Base-by-base conservation (phyloP, 2,329 filamentous ascomycete genomes). In the Metarhizium robertsii region DNA sequence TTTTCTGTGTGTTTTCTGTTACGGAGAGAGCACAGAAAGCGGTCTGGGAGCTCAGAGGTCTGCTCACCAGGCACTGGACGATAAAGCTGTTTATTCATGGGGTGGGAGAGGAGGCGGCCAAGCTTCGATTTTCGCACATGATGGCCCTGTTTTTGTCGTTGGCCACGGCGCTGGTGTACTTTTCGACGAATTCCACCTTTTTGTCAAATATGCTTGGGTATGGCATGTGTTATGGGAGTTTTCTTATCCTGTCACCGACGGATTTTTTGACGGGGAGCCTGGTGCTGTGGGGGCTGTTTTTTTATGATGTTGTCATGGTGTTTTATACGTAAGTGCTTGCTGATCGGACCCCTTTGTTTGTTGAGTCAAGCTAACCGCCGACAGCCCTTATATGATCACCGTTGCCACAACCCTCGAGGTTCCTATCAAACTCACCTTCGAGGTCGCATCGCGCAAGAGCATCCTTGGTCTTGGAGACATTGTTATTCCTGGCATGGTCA, bases 391-490 rank as follows among this genome's bases (percentile, higher is more conserved):
- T 67, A 94, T 94, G 89, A 78, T 92, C 6, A 89, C 87, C 0
- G 89, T 99, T 8, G 94, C 92, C 13, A 95, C 87, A 7, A 87
- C 86, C 45, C 76, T 99, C 30, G 92, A 99, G 61, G 88, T 92
- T 0, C 94, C 92, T 0, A 94, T 96, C 69, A 97, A 96, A 68
- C 81, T 99, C 7, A 79, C 94, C 5, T 95, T 96, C 59, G 69
- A 76, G 25, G 73, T 76, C 2, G 85, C 88, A 2, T 79, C 80
- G n/a, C 84, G 86, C 29, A 73, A 76, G 32, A 82, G 89, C 53
- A 95, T 97, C 80, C 84, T 99, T 7, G 92, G 92, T 0, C 79
- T 97, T 0, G 92, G 92, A n/a, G 92, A 99, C 66, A 88, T 99
- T 56, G 88, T 96, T 1, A 78, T 99, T 3, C 92, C 92, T 0